These are phyloP conservation scores for Diplogelasinospora grovesii DNA, from an alignment of 495 filamentous ascomycete genomes.

Conservation along the genomic window DNA sequence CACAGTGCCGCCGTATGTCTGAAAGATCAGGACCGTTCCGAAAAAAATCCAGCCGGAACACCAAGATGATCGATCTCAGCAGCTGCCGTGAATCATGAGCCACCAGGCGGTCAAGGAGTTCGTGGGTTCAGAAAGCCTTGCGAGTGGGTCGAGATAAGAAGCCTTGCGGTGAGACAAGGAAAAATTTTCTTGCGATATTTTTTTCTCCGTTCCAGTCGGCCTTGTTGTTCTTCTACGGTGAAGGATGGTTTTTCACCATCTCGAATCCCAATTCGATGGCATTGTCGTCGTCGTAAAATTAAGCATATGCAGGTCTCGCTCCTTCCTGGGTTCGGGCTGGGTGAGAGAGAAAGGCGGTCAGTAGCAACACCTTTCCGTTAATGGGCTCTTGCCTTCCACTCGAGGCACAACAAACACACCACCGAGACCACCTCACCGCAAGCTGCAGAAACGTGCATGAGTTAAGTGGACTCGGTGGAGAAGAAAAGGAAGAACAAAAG, in stretches of 20 bases:
- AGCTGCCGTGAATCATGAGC: slow-evolving; percentile 10
- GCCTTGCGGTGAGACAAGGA: background rate
- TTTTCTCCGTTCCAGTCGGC: too few relatives aligned
- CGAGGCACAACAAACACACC: too few relatives aligned
- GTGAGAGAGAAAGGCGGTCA: slow-evolving; percentile 27
- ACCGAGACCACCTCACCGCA: slow-evolving; percentile 5
- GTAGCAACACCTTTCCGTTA: slow-evolving; percentile 8
- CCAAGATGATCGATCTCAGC: too few relatives aligned
- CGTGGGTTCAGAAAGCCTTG: background rate
- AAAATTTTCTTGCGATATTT: too few relatives aligned
- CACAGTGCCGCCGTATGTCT: too few relatives aligned
- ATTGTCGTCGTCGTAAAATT: slow-evolving; percentile 2
- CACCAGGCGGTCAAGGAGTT: slow-evolving; percentile 23
- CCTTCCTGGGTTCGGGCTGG: slow-evolving; percentile 18
- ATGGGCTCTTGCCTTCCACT: slow-evolving; percentile 4
- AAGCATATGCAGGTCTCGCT: slow-evolving; percentile 3
- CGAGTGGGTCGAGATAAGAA: slow-evolving; percentile 7
- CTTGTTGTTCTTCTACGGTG: too few relatives aligned
- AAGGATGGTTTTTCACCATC: too few relatives aligned
- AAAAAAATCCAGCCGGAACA: too few relatives aligned
- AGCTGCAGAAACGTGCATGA: slow-evolving; percentile 18
- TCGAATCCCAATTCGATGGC: slow-evolving; percentile 9
- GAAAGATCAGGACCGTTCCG: too few relatives aligned
- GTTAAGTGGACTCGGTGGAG: too few relatives aligned
- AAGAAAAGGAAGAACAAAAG: too few relatives aligned